Conservation (phyloP, 2,329 filamentous ascomycete species). For the Thermomyces lanuginosus region DNA sequence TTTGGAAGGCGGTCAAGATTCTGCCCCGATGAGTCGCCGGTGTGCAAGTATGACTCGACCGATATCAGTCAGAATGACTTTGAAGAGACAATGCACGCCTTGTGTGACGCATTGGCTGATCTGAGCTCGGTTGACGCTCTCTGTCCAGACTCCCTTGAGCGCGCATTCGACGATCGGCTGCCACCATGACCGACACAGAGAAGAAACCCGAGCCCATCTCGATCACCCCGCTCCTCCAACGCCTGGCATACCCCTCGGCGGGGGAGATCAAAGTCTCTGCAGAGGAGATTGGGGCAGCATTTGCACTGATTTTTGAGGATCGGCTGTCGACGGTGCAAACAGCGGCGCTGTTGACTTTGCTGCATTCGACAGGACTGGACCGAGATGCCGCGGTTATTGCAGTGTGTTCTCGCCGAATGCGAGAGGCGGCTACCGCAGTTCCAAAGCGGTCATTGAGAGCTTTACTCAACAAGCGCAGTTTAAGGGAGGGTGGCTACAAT, state of each 20-base stretch:
- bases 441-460: conserved; percentile 46
- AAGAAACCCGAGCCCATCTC: conserved; percentile 26
- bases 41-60: conserved; percentile 1
- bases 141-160: neutral
- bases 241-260: conserved; percentile 27
- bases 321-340: conserved; percentile 76
- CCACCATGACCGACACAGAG: conserved; percentile 13
- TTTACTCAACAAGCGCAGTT: conserved; percentile 44
- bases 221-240: conserved; percentile 33
- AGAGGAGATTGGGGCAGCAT: conserved; percentile 72
- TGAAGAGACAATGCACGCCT: neutral
- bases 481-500: conserved; percentile 54
- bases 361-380: conserved; percentile 84
- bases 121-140: too few species aligned
- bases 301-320: conserved; percentile 83
- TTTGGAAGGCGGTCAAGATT: too few species aligned
- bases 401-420: conserved; percentile 70
- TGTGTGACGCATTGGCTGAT: too few species aligned
- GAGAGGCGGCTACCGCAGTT: conserved; percentile 56
- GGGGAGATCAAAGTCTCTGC: conserved; percentile 45
- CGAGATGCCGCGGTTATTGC: conserved; percentile 71
- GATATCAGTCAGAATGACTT: conserved; percentile 1
- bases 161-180: too few species aligned
- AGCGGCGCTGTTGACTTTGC: conserved; percentile 68
- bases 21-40: conserved; percentile 7